phyloP scores from a whole-genome alignment of 805 yeast genomes.

The Komagataella mondaviorum region DNA sequence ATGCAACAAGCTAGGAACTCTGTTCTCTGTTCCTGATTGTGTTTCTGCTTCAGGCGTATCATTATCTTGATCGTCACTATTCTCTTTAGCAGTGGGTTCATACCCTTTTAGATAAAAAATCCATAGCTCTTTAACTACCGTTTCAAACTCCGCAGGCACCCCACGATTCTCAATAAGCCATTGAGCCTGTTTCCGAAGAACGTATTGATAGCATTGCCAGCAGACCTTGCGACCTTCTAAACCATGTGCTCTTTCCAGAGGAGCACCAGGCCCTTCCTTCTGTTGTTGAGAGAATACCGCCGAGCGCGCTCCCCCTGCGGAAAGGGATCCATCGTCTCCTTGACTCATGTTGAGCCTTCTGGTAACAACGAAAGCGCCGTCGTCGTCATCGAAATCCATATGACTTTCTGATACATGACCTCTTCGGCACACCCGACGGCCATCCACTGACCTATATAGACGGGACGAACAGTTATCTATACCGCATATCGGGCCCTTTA shows the following conservation, averaged over 20 bases:
- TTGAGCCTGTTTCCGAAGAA: slow-evolving; percentile 34
- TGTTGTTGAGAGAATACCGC: slow-evolving; percentile 1
- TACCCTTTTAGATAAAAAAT: slow-evolving; percentile 1
- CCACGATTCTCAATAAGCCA: slow-evolving; percentile 21
- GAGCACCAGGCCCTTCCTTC: neutral
- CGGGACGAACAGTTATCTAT: slow-evolving; percentile 78
- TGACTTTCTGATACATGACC: slow-evolving; percentile 86
- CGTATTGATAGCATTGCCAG: slow-evolving; percentile 13
- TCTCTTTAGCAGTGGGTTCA: slow-evolving; percentile 1
- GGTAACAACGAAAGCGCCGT: slow-evolving; percentile 36
- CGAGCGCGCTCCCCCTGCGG: slow-evolving; percentile 1
- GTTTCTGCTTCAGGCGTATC: slow-evolving; percentile 13
- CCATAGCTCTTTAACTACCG: slow-evolving; percentile 25
- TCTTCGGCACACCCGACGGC: slow-evolving; percentile 72
- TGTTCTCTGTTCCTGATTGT: neutral
- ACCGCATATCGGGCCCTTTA: slow-evolving; percentile 78
- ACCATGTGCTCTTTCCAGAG: neutral
- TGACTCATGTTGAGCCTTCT: slow-evolving; percentile 34
- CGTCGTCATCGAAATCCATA: slow-evolving; percentile 69
- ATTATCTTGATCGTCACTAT: slow-evolving; percentile 9
- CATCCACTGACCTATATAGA: slow-evolving; percentile 60
- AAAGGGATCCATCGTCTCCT: slow-evolving; percentile 23
- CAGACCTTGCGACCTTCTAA: slow-evolving; percentile 3
- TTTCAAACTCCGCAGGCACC: slow-evolving; percentile 4
- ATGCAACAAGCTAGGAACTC: neutral